Conservation (phyloP, 2,329 filamentous ascomycete genomes). For the Xylariaceae sp. region DNA sequence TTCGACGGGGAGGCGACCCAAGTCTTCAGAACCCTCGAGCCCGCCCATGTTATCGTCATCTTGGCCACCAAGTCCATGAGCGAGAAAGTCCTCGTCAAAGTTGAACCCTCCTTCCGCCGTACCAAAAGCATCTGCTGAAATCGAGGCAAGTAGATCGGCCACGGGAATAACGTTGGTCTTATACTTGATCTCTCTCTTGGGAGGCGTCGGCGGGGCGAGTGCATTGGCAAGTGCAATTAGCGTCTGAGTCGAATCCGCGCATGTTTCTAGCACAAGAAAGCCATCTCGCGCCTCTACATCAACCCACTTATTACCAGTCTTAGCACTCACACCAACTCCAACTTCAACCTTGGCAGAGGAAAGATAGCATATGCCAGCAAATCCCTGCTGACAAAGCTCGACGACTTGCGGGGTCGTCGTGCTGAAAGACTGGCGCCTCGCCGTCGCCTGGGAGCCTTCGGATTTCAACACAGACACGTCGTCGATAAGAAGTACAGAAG, state of each 20-base stretch:
- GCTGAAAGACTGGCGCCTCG: slow-evolving; percentile 34
- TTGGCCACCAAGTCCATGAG: slow-evolving; percentile 43
- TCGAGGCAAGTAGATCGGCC: slow-evolving; percentile 81
- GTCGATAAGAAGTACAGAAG: slow-evolving; percentile 78
- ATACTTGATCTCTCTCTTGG: slow-evolving; percentile 79
- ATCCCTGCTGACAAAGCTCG: slow-evolving; percentile 62
- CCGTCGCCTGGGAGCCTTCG: slow-evolving; percentile 36
- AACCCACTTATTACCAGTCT: slow-evolving; percentile 59
- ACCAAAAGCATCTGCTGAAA: slow-evolving; percentile 79
- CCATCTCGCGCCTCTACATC: slow-evolving; percentile 81
- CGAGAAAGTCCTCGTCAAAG: slow-evolving; percentile 58
- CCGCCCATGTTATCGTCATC: slow-evolving; percentile 37
- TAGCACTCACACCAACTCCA: slow-evolving; percentile 51
- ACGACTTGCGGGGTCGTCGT: slow-evolving; percentile 47
- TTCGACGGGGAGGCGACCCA: slow-evolving; percentile 36
- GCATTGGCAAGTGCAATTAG: slow-evolving; percentile 74
- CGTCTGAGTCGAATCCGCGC: slow-evolving; percentile 94
- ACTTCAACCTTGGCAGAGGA: slow-evolving; percentile 71
- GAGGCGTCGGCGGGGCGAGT: slow-evolving; percentile 75
- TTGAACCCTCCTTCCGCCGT: slow-evolving; percentile 56
- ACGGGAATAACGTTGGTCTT: slow-evolving; percentile 81
- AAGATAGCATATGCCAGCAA: slow-evolving; percentile 79
- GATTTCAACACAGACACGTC: slow-evolving; percentile 49
- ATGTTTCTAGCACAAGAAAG: slow-evolving; percentile 85
- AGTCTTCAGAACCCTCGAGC: slow-evolving; percentile 32